phyloP scores from a whole-genome alignment of 768 basidiomycete species.

The Termitomyces sp. region DNA sequence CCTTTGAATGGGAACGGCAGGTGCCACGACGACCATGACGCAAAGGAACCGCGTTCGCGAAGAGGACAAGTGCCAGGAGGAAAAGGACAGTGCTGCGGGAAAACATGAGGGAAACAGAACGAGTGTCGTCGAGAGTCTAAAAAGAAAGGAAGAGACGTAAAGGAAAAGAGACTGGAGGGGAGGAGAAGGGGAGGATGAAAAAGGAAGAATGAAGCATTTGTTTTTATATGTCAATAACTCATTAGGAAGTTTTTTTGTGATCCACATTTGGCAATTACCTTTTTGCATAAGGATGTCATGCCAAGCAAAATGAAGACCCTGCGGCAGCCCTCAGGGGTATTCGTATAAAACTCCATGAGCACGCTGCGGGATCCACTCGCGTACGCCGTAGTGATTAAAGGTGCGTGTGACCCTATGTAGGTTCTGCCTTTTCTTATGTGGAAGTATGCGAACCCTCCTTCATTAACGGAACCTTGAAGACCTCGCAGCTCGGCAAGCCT shows the following conservation, averaged over 20 bases:
- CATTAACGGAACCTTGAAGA: not conserved
- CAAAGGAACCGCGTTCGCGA: slow-evolving; percentile 18
- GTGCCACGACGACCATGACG: slow-evolving; percentile 12
- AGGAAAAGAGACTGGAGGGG: slow-evolving; percentile 15
- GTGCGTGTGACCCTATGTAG: not conserved
- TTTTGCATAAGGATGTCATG: not conserved
- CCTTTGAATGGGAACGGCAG: slow-evolving; percentile 7
- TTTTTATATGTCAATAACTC: slow-evolving; percentile 1
- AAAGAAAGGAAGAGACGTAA: slow-evolving; percentile 13
- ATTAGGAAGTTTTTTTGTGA: slow-evolving; percentile 1
- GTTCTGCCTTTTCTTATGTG: not conserved
- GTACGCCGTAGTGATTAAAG: not conserved
- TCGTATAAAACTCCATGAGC: not conserved
- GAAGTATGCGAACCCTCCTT: not conserved
- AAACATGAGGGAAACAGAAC: slow-evolving; percentile 17
- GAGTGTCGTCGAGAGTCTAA: slow-evolving; percentile 12
- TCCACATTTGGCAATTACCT: slow-evolving; percentile 1
- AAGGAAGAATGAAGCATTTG: not conserved
- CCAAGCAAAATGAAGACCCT: not conserved
- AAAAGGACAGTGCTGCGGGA: slow-evolving; percentile 16
- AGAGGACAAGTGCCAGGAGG: slow-evolving; percentile 19
- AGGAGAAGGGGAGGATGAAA: not conserved
- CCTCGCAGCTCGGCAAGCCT: not conserved
- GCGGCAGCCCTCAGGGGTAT: not conserved
- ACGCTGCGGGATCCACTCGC: not conserved